These are phyloP conservation scores for Millerozyma miso DNA, from an alignment of 805 yeast genomes.

Conservation along the genomic window DNA sequence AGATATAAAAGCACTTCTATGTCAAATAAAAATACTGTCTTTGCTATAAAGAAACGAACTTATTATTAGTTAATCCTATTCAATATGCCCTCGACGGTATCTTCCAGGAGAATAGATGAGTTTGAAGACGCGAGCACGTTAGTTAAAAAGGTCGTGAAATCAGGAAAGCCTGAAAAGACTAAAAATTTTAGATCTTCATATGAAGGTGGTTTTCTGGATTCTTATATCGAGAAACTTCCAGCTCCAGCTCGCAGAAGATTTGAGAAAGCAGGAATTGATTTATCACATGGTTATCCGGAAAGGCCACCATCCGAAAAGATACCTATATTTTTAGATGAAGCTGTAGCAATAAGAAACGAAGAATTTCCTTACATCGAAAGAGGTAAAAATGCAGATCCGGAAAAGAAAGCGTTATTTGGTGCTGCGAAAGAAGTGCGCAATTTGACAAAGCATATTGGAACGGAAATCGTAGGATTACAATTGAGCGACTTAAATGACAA, in stretches of 20 bases:
- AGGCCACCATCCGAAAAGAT: constrained; percentile 18
- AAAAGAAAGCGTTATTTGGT: constrained; percentile 24
- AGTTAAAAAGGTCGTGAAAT: constrained; percentile 2
- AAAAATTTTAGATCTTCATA: constrained; percentile 3
- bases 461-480: constrained; percentile 28
- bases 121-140: constrained; percentile 4
- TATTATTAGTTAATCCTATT: too few relatives aligned
- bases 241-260: constrained; percentile 18
- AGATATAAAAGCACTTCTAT: too few relatives aligned
- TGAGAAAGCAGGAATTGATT: constrained; percentile 21
- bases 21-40: too few relatives aligned
- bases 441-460: constrained; percentile 23
- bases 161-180: not conserved
- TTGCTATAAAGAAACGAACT: too few relatives aligned
- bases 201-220: constrained; percentile 7
- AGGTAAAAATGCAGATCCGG: constrained; percentile 27
- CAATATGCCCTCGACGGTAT: too few relatives aligned
- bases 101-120: too few relatives aligned
- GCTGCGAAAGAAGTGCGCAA: constrained; percentile 25
- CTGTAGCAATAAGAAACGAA: constrained; percentile 18
- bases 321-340: constrained; percentile 28
- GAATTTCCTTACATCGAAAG: constrained; percentile 23
- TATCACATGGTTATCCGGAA: constrained; percentile 23
- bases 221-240: constrained; percentile 18
- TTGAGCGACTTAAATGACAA: constrained; percentile 21